phyloP scores from a whole-genome alignment of 768 basidiomycete genomes.

The Hydnum rufescens region DNA sequence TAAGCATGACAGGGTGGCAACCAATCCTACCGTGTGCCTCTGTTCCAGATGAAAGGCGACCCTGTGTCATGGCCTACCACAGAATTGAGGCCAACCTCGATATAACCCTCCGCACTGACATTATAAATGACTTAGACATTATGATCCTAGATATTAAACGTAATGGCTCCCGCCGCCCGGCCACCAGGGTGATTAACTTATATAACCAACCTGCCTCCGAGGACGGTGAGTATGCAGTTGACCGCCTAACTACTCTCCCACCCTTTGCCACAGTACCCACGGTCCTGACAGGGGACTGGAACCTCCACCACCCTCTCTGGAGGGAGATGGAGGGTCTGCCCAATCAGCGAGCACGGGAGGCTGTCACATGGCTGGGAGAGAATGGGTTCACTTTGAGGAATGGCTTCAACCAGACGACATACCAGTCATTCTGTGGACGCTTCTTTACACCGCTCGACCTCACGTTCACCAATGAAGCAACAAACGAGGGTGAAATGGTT shows the following conservation, averaged over 20 bases:
- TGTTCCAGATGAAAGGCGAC: background rate
- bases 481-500: background rate
- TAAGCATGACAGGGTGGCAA: background rate
- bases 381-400: conserved; percentile 2
- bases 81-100: background rate
- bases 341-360: background rate
- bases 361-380: conserved; percentile 1
- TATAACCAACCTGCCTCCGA: background rate
- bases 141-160: conserved; percentile 1
- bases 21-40: background rate
- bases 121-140: conserved; percentile 1
- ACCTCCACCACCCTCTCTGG: conserved; percentile 3
- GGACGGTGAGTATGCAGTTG: background rate
- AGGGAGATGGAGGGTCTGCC: background rate
- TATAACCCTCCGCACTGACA: conserved; percentile 1
- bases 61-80: conserved; percentile 2
- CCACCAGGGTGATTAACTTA: background rate
- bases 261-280: background rate
- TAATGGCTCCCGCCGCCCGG: background rate
- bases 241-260: background rate
- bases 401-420: background rate
- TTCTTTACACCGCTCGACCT: conserved; percentile 1
- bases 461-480: conserved; percentile 3
- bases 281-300: conserved; percentile 6
- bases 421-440: background rate